Conservation (phyloP, 2,329 filamentous ascomycete genomes). For the Talaromyces sp. region DNA sequence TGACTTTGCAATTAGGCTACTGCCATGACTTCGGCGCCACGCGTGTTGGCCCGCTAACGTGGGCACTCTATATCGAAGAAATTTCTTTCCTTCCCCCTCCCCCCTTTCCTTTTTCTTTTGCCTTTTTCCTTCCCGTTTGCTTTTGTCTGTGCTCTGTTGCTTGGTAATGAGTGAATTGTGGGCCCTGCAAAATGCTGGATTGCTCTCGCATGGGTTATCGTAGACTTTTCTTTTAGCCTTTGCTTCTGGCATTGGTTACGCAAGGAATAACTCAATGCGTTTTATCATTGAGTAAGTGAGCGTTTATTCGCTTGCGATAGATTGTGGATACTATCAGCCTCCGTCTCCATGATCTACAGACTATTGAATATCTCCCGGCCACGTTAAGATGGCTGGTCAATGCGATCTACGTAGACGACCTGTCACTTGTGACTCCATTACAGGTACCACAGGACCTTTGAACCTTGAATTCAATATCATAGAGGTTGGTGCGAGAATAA, state of each 20-base stretch:
- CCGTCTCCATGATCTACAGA: neutral
- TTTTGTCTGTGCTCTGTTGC: neutral
- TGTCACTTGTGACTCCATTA: constrained; percentile 7
- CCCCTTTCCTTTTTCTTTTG: neutral
- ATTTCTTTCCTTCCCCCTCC: neutral
- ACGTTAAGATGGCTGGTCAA: constrained; percentile 12
- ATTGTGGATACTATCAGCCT: neutral
- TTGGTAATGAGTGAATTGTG: neutral
- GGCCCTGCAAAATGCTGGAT: neutral
- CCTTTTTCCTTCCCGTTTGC: neutral
- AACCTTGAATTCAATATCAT: neutral
- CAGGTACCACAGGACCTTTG: neutral
- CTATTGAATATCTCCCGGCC: constrained; percentile 20
- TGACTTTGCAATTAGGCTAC: neutral
- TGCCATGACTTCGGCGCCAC: neutral
- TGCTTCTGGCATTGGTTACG: neutral
- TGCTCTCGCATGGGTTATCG: no score
- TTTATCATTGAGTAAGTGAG: neutral
- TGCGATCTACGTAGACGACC: neutral
- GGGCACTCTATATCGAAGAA: neutral
- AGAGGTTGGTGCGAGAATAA: neutral
- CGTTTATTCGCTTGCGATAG: neutral
- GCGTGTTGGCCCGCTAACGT: neutral
- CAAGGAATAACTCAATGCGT: neutral
- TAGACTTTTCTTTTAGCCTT: neutral